phyloP scores from a whole-genome alignment of 1,284 basidiomycete species.

The Cutaneotrichosporon curvatum region DNA sequence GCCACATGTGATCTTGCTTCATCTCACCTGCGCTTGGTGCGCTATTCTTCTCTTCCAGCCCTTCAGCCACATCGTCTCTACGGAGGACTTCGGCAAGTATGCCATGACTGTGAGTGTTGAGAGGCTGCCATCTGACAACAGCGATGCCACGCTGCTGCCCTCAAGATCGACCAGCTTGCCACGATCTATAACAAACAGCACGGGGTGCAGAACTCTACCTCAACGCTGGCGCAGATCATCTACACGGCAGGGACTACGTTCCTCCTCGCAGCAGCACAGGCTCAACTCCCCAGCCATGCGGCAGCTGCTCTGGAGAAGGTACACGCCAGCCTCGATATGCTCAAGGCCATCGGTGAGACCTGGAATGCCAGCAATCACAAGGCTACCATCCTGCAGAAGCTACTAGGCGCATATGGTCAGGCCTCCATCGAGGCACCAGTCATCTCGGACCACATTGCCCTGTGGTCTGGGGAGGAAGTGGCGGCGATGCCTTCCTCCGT shows the following conservation, averaged over 20 bases:
- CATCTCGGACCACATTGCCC: no score
- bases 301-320: conserved; percentile 3
- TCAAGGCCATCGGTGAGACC: conserved; percentile 9
- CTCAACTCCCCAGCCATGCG: background rate
- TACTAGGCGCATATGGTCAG: conserved; percentile 6
- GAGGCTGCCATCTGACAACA: conserved; percentile 1
- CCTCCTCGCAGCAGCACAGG: conserved; percentile 12
- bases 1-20: conserved; percentile 59
- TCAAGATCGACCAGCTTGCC: conserved; percentile 58
- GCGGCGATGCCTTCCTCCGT: no score
- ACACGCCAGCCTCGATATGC: conserved; percentile 4
- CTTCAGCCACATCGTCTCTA: conserved; percentile 37
- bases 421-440: no score
- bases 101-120: conserved; percentile 9
- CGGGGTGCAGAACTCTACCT: conserved; percentile 56
- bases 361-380: conserved; percentile 10
- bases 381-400: conserved; percentile 11
- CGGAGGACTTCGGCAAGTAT: conserved; percentile 4
- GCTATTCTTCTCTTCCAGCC: conserved; percentile 60
- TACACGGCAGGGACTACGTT: conserved; percentile 58
- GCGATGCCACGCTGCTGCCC: conserved; percentile 59
- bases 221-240: conserved; percentile 58
- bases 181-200: conserved; percentile 56
- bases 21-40: conserved; percentile 59
- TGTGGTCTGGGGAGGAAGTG: no score